phyloP scores from a whole-genome alignment of 2,329 filamentous ascomycete species.

The Nannizziopsis arthrosporioides region DNA sequence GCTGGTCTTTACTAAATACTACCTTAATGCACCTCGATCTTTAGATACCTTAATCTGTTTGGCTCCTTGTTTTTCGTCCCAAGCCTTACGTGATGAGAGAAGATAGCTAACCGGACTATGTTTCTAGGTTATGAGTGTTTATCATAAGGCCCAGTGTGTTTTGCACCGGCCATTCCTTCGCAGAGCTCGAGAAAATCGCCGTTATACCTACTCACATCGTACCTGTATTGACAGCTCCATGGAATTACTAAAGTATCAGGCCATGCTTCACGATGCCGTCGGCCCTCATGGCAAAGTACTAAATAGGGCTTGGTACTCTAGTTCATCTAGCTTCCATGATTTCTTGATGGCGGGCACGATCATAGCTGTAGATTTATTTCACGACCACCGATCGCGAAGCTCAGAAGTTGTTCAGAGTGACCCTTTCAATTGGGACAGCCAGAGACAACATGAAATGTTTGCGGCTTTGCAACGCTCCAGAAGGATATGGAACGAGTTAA shows the following conservation, averaged over 20 bases:
- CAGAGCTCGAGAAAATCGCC: slow-evolving; percentile 63
- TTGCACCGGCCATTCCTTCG: slow-evolving; percentile 78
- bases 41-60: too few species aligned
- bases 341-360: slow-evolving; percentile 80
- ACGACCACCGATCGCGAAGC: slow-evolving; percentile 32
- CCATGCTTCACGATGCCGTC: slow-evolving; percentile 62
- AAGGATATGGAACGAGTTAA: slow-evolving; percentile 67
- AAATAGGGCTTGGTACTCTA: slow-evolving; percentile 66
- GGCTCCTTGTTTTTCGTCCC: too few species aligned
- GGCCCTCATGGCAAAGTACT: slow-evolving; percentile 59
- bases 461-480: slow-evolving; percentile 58
- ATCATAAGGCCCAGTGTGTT: slow-evolving; percentile 77
- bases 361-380: slow-evolving; percentile 69
- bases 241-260: slow-evolving; percentile 66
- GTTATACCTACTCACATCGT: slow-evolving; percentile 73
- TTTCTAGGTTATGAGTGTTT: slow-evolving; percentile 58
- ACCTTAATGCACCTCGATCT: too few species aligned
- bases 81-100: too few species aligned
- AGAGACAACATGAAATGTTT: slow-evolving; percentile 60
- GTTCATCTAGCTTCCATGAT: slow-evolving; percentile 68
- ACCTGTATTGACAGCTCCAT: slow-evolving; percentile 79
- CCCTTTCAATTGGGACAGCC: slow-evolving; percentile 38
- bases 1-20: slow-evolving; percentile 3
- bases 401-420: slow-evolving; percentile 28
- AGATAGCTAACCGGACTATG: too few species aligned